phyloP scores from a whole-genome alignment of 352 stramenopile species.

The Aphanomyces cochlioides region DNA sequence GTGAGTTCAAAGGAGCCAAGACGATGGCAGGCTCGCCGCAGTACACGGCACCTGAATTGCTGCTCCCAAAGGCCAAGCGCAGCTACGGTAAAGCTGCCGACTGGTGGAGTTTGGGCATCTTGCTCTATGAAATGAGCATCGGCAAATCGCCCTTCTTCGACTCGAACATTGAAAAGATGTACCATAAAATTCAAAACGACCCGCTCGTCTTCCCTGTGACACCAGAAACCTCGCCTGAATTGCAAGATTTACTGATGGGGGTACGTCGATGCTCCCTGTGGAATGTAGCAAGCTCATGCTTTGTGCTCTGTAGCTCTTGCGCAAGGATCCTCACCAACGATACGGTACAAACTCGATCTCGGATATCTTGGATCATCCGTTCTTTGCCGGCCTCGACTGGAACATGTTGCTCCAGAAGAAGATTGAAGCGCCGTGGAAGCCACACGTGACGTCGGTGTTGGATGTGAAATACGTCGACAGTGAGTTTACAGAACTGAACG shows the following conservation, averaged over 20 bases:
- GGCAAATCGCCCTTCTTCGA: constrained; percentile 92
- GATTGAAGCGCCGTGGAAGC: constrained; percentile 83
- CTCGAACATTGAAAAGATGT: constrained; percentile 93
- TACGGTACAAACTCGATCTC: constrained; percentile 80
- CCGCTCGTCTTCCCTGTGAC: constrained; percentile 75
- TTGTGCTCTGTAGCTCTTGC: constrained; percentile 49
- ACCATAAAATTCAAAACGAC: constrained; percentile 89
- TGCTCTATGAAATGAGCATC: constrained; percentile 92
- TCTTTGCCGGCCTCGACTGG: constrained; percentile 79
- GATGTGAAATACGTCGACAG: constrained; percentile 84
- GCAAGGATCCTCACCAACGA: constrained; percentile 83
- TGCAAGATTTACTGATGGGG: constrained; percentile 74
- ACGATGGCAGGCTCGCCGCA: constrained; percentile 85
- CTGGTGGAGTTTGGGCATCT: constrained; percentile 88
- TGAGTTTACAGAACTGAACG: constrained; percentile 83
- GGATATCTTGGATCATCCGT: constrained; percentile 79
- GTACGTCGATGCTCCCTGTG: constrained; percentile 34
- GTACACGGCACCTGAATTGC: constrained; percentile 80
- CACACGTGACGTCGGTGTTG: constrained; percentile 69
- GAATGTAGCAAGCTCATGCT: constrained; percentile 16
- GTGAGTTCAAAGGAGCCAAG: constrained; percentile 83
- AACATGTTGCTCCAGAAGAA: constrained; percentile 80
- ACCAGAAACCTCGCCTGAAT: constrained; percentile 55
- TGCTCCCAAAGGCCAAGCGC: constrained; percentile 80
- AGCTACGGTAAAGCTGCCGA: constrained; percentile 85